phyloP scores from a whole-genome alignment of 805 yeast genomes.

The Peterozyma xylosa region DNA sequence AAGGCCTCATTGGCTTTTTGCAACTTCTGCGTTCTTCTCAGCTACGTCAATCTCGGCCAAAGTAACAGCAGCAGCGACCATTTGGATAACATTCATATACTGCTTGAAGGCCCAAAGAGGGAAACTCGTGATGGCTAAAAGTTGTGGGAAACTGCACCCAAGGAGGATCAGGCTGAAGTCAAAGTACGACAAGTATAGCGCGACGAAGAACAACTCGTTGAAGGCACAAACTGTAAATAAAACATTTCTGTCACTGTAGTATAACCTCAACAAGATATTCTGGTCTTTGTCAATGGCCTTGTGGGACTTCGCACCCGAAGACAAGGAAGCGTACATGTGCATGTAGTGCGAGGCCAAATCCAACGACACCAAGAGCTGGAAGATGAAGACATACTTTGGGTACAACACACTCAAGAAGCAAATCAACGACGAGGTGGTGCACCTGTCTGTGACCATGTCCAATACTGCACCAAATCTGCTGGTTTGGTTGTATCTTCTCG shows the following conservation, averaged over 20 bases:
- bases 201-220: constrained; percentile 89
- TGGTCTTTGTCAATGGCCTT: constrained; percentile 70
- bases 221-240: constrained; percentile 86
- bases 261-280: constrained; percentile 68
- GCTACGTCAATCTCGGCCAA: constrained; percentile 74
- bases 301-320: constrained; percentile 74
- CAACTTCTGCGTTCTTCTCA: constrained; percentile 25
- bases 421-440: constrained; percentile 90
- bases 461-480: constrained; percentile 92
- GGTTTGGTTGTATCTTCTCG: constrained; percentile 81
- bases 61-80: constrained; percentile 75
- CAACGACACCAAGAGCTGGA: constrained; percentile 80
- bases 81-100: constrained; percentile 79
- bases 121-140: constrained; percentile 44
- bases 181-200: constrained; percentile 73
- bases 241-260: constrained; percentile 80
- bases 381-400: constrained; percentile 59
- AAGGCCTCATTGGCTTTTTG: too few species aligned
- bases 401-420: constrained; percentile 78
- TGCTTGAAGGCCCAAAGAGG: constrained; percentile 94
- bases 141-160: constrained; percentile 21
- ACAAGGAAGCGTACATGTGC: constrained; percentile 95
- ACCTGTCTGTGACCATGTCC: constrained; percentile 98
- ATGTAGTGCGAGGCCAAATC: constrained; percentile 92
- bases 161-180: constrained; percentile 34